These are phyloP conservation scores for Clavariopsis aquatica DNA, from an alignment of 495 filamentous ascomycete genomes.

Conservation along the genomic window DNA sequence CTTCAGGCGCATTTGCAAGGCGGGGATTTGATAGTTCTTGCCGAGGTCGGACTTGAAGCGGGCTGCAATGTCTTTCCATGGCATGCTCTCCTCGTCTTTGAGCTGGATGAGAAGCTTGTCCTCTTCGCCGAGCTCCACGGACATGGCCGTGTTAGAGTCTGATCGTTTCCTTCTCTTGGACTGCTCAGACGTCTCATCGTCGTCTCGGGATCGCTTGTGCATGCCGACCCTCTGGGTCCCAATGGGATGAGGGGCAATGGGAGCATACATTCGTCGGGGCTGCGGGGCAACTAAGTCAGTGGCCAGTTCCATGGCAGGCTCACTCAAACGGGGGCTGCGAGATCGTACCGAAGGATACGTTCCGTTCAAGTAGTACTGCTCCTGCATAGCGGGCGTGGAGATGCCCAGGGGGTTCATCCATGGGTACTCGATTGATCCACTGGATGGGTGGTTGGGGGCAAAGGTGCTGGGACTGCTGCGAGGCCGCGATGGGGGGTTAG, in stretches of 20 bases:
- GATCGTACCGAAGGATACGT: conserved; percentile 26
- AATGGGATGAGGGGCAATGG: conserved; percentile 42
- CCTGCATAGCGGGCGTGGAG: conserved; percentile 36
- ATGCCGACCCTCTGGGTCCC: conserved; percentile 25
- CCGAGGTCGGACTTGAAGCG: conserved; percentile 63
- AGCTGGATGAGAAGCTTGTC: conserved; percentile 66
- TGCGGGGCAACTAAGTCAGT: conserved; percentile 39
- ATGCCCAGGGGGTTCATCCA: conserved; percentile 46
- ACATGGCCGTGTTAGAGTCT: conserved; percentile 34
- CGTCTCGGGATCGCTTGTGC: conserved; percentile 40
- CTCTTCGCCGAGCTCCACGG: conserved; percentile 56
- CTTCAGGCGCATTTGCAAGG: conserved; percentile 72
- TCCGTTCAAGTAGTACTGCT: conserved; percentile 35
- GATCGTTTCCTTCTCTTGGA: conserved; percentile 41
- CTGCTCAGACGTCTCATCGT: conserved; percentile 37
- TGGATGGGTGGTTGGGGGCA: conserved; percentile 34
- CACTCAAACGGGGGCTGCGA: conserved; percentile 34
- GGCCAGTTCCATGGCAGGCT: conserved; percentile 33
- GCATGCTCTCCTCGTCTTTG: conserved; percentile 65
- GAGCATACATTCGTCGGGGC: conserved; percentile 41
- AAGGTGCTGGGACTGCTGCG: conserved; percentile 47
- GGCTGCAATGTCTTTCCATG: conserved; percentile 69
- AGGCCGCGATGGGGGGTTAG: conserved; percentile 36
- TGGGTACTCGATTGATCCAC: conserved; percentile 30
- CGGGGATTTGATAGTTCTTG: conserved; percentile 66